phyloP scores from a whole-genome alignment of 768 basidiomycete species.

The Paxillus ammoniavirescens region DNA sequence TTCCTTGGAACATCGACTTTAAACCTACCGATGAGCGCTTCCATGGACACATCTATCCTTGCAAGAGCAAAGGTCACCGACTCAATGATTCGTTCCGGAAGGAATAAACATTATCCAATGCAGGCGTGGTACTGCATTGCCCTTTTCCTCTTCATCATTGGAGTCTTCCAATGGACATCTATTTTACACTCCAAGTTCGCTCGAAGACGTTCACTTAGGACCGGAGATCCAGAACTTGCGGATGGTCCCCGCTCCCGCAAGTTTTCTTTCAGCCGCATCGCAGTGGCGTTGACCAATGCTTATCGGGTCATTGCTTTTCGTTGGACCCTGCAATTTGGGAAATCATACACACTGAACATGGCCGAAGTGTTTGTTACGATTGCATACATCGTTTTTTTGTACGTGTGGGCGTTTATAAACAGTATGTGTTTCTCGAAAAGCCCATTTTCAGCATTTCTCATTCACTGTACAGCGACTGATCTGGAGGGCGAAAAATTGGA shows the following conservation, averaged over 20 bases:
- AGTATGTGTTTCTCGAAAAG: constrained; percentile 32
- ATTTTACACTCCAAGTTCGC: constrained; percentile 14
- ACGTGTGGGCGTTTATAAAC: constrained; percentile 42
- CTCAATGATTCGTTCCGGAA: not conserved
- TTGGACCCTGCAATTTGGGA: constrained; percentile 42
- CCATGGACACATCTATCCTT: not conserved
- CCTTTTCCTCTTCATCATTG: constrained; percentile 12
- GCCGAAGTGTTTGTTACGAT: constrained; percentile 46
- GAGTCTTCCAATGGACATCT: constrained; percentile 9
- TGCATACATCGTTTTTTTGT: constrained; percentile 41
- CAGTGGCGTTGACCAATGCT: constrained; percentile 34
- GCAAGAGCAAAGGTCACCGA: constrained; percentile 17
- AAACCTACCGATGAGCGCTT: not conserved
- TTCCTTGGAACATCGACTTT: not conserved
- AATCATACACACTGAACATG: constrained; percentile 33
- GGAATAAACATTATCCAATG: constrained; percentile 6
- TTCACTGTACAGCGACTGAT: constrained; percentile 17
- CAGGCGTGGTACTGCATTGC: constrained; percentile 13
- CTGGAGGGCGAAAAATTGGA: constrained; percentile 19
- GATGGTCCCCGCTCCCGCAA: constrained; percentile 23
- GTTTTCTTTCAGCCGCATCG: constrained; percentile 39
- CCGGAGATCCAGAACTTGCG: constrained; percentile 3
- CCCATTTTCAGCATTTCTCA: not conserved
- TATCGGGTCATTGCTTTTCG: constrained; percentile 49
- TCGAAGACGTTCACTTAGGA: not conserved